These are phyloP conservation scores for Plectosphaerella cucumerina DNA, from an alignment of 2,329 filamentous ascomycete species.

Conservation along the genomic window DNA sequence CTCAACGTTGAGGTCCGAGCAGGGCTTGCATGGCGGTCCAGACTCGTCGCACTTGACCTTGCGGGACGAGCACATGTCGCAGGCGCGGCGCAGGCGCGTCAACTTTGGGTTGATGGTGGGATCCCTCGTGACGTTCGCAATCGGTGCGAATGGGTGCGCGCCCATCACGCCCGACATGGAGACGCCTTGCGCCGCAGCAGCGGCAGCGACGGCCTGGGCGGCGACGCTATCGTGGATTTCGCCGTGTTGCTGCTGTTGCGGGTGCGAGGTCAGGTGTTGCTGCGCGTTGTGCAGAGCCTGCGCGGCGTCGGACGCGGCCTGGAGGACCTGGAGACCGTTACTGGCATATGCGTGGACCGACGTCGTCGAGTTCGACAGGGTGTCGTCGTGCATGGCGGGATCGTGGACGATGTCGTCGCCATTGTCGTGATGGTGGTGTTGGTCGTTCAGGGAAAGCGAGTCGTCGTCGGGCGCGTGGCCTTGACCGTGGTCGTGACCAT, in stretches of 20 bases:
- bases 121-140: constrained; percentile 20
- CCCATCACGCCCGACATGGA: not conserved
- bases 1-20: constrained; percentile 51
- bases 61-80: constrained; percentile 58
- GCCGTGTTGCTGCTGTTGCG: constrained; percentile 11
- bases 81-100: constrained; percentile 53
- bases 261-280: constrained; percentile 20
- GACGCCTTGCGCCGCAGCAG: constrained; percentile 3
- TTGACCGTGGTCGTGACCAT: not conserved
- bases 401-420: not conserved
- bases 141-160: constrained; percentile 4
- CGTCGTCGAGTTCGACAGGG: constrained; percentile 12
- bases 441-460: too few relatives aligned
- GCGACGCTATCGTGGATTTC: constrained; percentile 1
- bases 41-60: constrained; percentile 59
- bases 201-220: constrained; percentile 14
- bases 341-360: constrained; percentile 39
- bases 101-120: constrained; percentile 44
- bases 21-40: constrained; percentile 52
- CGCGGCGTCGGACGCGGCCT: constrained; percentile 40
- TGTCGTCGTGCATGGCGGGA: not conserved
- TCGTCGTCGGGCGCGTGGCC: not conserved
- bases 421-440: not conserved
- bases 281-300: constrained; percentile 33
- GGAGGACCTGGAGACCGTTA: constrained; percentile 41